Evolutionary conservation across 2,329 filamentous ascomycete genomes (phyloP), one percentile per base, ranked within the genome.

Genomic region (Aphanoascus verrucosus): DNA sequence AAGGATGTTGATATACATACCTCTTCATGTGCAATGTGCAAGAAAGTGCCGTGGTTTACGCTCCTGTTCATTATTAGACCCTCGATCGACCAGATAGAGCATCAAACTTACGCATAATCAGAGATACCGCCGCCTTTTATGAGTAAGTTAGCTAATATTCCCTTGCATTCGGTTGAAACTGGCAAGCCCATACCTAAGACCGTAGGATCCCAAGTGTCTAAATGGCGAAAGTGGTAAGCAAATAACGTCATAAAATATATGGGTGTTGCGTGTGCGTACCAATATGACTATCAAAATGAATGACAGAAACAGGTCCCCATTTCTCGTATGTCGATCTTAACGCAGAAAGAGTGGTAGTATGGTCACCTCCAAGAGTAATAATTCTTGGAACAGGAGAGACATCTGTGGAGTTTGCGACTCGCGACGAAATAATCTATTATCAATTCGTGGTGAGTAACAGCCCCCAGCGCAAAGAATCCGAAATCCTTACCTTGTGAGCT

Each of bases 31-130:
- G 89, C 89, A 61, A 93, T 79, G 84, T 88, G 91, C 75, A 94
- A 94, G 83, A 94, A 93, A 60, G 81, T 86, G 4, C 89, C 89
- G 68, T 95, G 89, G 64, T 84, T 94, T 72, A 93, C 91, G 61
- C 83, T 80, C 1, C 80, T 78, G 66, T 86, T 85, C 55, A 80
- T 76, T 2, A 76, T 78, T 62, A 40, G 37, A 45, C 4, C 17
- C 35, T 8, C 37, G 12, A 2, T 11, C 15, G 38, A 12, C 14
- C 8, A 31, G 11, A 7, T 35, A 15, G 17, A 38, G 14, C n/a
- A 20, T 28, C 7, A 3, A 20, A 65, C 69, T 64, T 61, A 74
- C 68, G 76, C 75, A 60, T 77, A 78, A 53, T 74, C 67, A 5
- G 72, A 76, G 5, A 78, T 66, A 1, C 75, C 75, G 32, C 76